Evolutionary conservation across 306 rosid species (phyloP), one percentile per base, ranked within the genome.

Genomic region (Quercus berberidifolia): DNA sequence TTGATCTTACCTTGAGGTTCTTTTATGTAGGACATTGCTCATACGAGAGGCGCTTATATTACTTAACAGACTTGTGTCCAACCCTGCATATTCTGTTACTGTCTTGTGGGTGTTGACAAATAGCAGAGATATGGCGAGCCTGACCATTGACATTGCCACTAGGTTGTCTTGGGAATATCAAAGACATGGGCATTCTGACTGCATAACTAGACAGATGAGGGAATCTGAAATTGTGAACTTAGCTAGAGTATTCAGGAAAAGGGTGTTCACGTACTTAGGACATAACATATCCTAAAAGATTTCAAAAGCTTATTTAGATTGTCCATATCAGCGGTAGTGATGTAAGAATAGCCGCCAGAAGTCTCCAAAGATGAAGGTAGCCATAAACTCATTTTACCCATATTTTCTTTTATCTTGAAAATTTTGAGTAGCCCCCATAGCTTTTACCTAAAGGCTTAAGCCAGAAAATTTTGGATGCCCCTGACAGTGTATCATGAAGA

Each of bases 11-110:
- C 74, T 6, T 10, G 64, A 69, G 56, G 12, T 70, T 56, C 60
- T 78, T 78, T 81, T 70, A 28, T 71, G 81, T 20, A 94, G 99
- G 95, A 89, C 94, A n/a, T 87, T 92, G 87, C 86, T 92, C 71
- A 82, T 92, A 18, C 87, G 99, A 75, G 99, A 94, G 90, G 90
- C 87, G 69, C 87, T 94, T 65, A 94, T 94, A 74, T 83, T 94
- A 80, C 95, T 94, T 0, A 92, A 94, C 84, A 87, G 99, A 74
- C 84, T 94, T 51, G 97, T 87, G 26, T 92, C 99, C 3, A 87
- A 78, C 74, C 88, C 92, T 7, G 73, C 85, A 51, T 91, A 91
- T 85, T 91, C 97, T 12, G 84, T 83, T 1, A 84, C 86, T 3
- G 77, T 89, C 76, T 79, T 94, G 85, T 87, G 78, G n/a, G 54